Evolutionary conservation across 2,329 filamentous ascomycete genomes (phyloP), one percentile per base, ranked within the genome.

Genomic region (Colletotrichum costaricense): DNA sequence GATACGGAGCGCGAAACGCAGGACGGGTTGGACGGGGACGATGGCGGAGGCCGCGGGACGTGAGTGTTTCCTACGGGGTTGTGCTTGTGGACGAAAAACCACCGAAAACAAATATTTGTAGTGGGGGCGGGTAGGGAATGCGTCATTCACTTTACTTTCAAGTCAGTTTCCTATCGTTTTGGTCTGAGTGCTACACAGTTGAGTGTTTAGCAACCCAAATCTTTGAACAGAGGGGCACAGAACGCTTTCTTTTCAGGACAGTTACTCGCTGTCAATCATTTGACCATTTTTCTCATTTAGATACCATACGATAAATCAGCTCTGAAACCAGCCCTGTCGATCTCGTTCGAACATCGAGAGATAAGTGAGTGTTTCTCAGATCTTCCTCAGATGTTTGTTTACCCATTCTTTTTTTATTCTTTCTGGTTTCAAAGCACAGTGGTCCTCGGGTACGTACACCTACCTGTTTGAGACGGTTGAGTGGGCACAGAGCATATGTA

Each of bases 321-420:
- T 22, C 9, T 42, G 19, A 30, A 62, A 42, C 57, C 22, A 58
- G 49, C 26, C 30, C 28, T 52, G 49, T 30, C 35, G 52, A 58
- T 63, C 52, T 63, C 38, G 19, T n/a, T 72, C 54, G 33, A 64
- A n/a, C 12, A 64, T 59, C 24, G 19, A 63, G 55, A 59, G 42
- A 69, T 54, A 22, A 11, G 66, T 56, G 28, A 59, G 59, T 64
- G 69, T 54, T 54, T 55, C 24, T 55, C 46, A 26, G 35, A 69
- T 63, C 58, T 28, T 46, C 19, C 8, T 72, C 57, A 63, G 65
- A 22, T 72, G 69, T 72, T 71, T 68, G 24, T 24, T 24, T 24
- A 24, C 66, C 58, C 33, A 16, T 63, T 55, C 12, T 60, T 72
- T 68, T 67, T 58, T 46, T 46, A 2, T n/a, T 24, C 22, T 8